Conservation (phyloP, 1,284 basidiomycete species). For the Ceratobasidium sp. region DNA sequence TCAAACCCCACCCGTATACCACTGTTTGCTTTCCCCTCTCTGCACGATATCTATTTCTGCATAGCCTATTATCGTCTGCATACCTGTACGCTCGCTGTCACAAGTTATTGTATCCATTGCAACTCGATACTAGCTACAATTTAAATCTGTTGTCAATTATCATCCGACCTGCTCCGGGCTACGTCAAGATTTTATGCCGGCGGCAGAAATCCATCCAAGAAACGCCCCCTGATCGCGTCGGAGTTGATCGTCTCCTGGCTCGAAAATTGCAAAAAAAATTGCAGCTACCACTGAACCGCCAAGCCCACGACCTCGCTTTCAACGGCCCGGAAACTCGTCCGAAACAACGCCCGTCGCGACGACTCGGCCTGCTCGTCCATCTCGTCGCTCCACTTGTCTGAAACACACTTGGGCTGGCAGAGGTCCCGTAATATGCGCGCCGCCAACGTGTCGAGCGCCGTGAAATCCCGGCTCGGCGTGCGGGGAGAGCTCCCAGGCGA, state of each 20-base stretch:
- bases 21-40: conserved; percentile 1
- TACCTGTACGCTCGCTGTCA: conserved; percentile 42
- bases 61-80: conserved; percentile 41
- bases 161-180: conserved; percentile 33
- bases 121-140: conserved; percentile 43
- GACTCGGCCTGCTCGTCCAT: conserved; percentile 59
- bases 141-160: conserved; percentile 42
- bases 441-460: conserved; percentile 60
- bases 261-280: background rate
- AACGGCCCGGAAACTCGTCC: conserved; percentile 87
- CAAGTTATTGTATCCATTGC: conserved; percentile 44
- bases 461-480: conserved; percentile 33
- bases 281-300: conserved; percentile 81
- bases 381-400: conserved; percentile 53
- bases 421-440: conserved; percentile 60
- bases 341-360: conserved; percentile 65
- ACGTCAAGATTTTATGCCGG: no score
- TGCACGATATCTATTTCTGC: conserved; percentile 40
- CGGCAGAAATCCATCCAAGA: conserved; percentile 31
- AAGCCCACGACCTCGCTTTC: conserved; percentile 86
- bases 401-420: conserved; percentile 48
- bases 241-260: conserved; percentile 27
- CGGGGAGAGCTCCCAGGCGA: conserved; percentile 54
- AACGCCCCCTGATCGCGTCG: conserved; percentile 31
- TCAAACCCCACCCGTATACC: conserved; percentile 28